Base-by-base conservation (phyloP, 441 rosid genomes). In the Populus hybrid region DNA sequence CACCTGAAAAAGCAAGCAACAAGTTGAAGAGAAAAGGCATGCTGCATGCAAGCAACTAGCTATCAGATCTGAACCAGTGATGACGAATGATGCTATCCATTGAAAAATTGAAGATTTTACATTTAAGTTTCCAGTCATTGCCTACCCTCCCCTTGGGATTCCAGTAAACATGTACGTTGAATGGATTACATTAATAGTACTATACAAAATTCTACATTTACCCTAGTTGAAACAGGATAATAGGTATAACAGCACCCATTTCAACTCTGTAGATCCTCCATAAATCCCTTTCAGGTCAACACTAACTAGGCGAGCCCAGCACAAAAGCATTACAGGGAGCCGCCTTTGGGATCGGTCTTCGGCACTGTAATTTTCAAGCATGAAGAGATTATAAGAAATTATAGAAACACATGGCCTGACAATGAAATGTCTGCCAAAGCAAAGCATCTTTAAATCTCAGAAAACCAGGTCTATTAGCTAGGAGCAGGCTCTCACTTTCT, bases 171-270 rank as follows among this genome's bases (percentile, higher is more conserved):
- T 42, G 54, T 42, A 34, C 65, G 79, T 76, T 67, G 74, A 46
- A 66, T 50, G 4, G 23, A 74, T 40, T 38, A 36, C 66, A 73
- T 69, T 72, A 63, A 40, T 73, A 70, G 18, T 11, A 6, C 69
- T 72, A 57, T 73, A 77, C 82, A 75, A 76, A 73, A 70, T 69
- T 78, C 26, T 68, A 76, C 64, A 73, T 68, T 74, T 16, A 78
- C 69, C 61, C 65, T 80, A 50, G 18, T 40, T 69, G 21, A 74
- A 72, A 64, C 73, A 65, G 26, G 72, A 74, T 61, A 74, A 50
- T 1, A 66, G 16, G 54, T 16, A 76, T 28, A 61, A 71, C 57
- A 28, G 63, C 46, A 79, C 61, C 42, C 8, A n/a, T 32, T 74
- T 78, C 61, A 20, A 8, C 23, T 23, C 12, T 10, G 42, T 32